Evolutionary conservation across 805 yeast species (phyloP).

Genomic region (Candida argentea): DNA sequence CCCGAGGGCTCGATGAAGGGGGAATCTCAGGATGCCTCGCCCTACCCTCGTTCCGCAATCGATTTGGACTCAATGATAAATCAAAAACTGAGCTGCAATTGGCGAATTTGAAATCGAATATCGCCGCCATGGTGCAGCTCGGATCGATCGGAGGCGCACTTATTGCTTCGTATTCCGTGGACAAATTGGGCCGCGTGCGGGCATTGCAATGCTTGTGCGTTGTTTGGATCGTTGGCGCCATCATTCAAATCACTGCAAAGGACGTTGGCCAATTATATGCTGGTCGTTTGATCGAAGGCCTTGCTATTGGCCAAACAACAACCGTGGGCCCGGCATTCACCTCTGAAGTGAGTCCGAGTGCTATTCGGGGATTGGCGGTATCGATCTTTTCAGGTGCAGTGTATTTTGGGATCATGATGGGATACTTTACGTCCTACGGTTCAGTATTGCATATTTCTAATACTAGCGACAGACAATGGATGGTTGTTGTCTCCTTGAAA

Average conservation of each 20-base stretch:
- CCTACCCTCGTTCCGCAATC: slow-evolving; percentile 9
- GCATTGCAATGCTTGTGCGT: slow-evolving; percentile 13
- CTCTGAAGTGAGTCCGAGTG: slow-evolving; percentile 15
- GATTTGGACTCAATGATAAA: slow-evolving; percentile 11
- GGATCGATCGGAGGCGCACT: slow-evolving; percentile 16
- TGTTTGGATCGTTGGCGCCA: slow-evolving; percentile 13
- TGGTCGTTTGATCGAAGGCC: slow-evolving; percentile 15
- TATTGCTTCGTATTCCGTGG: slow-evolving; percentile 15
- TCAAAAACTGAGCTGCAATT: slow-evolving; percentile 8
- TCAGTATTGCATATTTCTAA: slow-evolving; percentile 25
- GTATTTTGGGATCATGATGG: slow-evolving; percentile 13
- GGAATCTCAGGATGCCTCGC: slow-evolving; percentile 13
- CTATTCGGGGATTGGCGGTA: slow-evolving; percentile 14
- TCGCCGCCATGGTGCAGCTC: slow-evolving; percentile 16
- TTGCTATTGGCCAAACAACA: slow-evolving; percentile 17
- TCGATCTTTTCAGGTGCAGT: slow-evolving; percentile 17
- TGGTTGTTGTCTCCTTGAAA: slow-evolving; percentile 12
- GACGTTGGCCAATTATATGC: slow-evolving; percentile 15
- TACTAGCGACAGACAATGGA: slow-evolving; percentile 10
- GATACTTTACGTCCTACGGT: slow-evolving; percentile 33
- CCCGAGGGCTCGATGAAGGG: slow-evolving; percentile 17
- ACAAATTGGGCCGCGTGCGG: slow-evolving; percentile 13
- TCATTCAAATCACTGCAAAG: slow-evolving; percentile 9
- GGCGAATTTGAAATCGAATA: slow-evolving; percentile 14
- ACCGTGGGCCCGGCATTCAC: slow-evolving; percentile 16